phyloP scores from a whole-genome alignment of 1,139 yeast genomes.

The Wickerhamiella infanticola region DNA sequence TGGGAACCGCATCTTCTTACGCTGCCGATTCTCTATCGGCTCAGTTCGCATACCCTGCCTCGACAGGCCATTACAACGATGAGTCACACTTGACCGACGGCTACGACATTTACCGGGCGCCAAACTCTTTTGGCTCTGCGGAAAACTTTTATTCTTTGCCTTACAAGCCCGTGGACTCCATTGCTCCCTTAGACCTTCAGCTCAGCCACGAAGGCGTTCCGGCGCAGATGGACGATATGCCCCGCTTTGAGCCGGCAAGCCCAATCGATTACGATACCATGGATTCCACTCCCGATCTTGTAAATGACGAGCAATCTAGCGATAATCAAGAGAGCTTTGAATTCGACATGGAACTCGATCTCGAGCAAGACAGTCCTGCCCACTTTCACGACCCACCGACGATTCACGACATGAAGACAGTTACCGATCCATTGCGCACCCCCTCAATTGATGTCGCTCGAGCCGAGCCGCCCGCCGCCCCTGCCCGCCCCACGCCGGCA shows the following conservation, averaged over 20 bases:
- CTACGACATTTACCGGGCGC: neutral
- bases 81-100: neutral
- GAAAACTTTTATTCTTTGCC: neutral
- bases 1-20: neutral
- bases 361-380: neutral
- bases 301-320: neutral
- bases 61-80: neutral
- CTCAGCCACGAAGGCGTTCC: neutral
- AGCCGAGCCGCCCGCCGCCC: neutral
- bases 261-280: neutral
- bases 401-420: neutral
- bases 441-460: neutral
- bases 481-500: neutral
- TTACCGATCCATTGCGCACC: neutral
- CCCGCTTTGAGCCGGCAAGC: constrained; percentile 1
- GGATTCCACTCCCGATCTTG: neutral
- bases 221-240: neutral
- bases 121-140: neutral
- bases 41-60: neutral
- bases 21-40: neutral
- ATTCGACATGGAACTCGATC: neutral
- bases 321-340: neutral
- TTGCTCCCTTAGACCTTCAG: constrained; percentile 3
- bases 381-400: neutral
- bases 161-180: constrained; percentile 3